A percentile compares a stretch with the other conserved stretches of the same genome.
Conservation (phyloP, 2,329 filamentous ascomycete genomes). For the Arthrobotrys sinensis region DNA sequence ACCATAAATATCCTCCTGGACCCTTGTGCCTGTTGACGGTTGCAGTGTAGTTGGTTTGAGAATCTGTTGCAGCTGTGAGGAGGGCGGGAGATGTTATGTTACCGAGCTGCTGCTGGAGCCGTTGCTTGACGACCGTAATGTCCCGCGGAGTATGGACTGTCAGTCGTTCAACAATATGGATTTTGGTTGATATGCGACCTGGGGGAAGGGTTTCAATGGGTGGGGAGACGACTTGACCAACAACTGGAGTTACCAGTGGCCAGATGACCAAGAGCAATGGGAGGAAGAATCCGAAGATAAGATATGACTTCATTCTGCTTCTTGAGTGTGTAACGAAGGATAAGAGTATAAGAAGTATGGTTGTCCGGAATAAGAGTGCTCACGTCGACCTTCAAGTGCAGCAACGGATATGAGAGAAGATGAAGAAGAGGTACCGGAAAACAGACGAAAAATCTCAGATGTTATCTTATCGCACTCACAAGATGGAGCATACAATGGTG, state of each 20-base stretch:
- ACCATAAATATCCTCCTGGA: conserved; percentile 36
- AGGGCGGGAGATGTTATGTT: conserved; percentile 20
- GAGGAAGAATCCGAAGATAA: not conserved
- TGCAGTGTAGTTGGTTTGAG: conserved; percentile 36
- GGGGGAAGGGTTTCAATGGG: conserved; percentile 17
- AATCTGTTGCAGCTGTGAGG: conserved; percentile 10
- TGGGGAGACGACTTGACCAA: not conserved
- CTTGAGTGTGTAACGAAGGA: not conserved
- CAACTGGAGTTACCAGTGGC: not conserved
- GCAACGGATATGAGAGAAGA: too few relatives aligned
- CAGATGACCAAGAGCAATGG: not conserved
- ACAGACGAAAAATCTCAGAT: too few relatives aligned
- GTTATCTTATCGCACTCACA: too few relatives aligned
- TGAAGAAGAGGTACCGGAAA: too few relatives aligned
- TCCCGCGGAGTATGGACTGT: conserved; percentile 19
- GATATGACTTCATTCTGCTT: not conserved
- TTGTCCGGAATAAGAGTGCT: too few relatives aligned
- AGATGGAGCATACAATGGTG: too few relatives aligned
- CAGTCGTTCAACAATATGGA: conserved; percentile 30
- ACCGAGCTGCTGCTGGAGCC: conserved; percentile 26
- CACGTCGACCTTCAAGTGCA: too few relatives aligned
- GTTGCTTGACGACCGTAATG: conserved; percentile 27
- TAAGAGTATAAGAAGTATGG: not conserved
- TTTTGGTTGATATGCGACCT: not conserved
- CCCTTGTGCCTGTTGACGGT: conserved; percentile 30